Percentiles rank a stretch among this genome's conserved stretches.
Evolutionary conservation across 805 yeast genomes (phyloP).

Genomic region (Candida pini): DNA sequence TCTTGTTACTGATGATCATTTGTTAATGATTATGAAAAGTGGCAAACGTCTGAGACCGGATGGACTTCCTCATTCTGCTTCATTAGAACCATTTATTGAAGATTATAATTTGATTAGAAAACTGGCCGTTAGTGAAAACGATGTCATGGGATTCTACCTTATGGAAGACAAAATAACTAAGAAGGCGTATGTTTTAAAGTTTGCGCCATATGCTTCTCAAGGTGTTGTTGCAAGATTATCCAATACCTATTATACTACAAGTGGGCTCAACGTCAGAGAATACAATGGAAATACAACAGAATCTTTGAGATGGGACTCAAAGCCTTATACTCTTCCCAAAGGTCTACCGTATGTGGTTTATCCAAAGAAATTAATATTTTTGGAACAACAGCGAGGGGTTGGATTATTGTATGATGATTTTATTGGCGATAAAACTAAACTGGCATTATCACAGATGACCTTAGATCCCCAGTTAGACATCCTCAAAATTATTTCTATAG

Average conservation of each 20-base stretch:
- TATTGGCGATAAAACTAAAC: background rate
- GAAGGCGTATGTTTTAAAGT: constrained; percentile 6
- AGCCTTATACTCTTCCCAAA: constrained; percentile 6
- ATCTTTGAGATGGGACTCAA: constrained; percentile 2
- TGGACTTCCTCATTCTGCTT: background rate
- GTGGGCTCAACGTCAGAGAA: constrained; percentile 2
- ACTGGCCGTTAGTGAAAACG: constrained; percentile 6
- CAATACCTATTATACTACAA: constrained; percentile 8
- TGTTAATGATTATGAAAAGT: constrained; percentile 3
- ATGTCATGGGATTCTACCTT: constrained; percentile 4
- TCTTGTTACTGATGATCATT: constrained; percentile 4
- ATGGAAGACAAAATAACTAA: constrained; percentile 8
- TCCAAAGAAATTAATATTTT: constrained; percentile 2
- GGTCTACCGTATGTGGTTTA: constrained; percentile 3
- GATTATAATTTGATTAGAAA: constrained; percentile 14
- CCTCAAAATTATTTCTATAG: constrained; percentile 15
- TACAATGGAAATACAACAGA: background rate
- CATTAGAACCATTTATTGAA: constrained; percentile 2
- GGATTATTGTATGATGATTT: constrained; percentile 5
- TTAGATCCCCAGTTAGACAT: constrained; percentile 12
- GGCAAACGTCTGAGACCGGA: background rate
- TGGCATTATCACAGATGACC: background rate
- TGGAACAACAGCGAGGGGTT: constrained; percentile 2
- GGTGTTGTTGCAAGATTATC: constrained; percentile 9
- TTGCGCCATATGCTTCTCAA: constrained; percentile 7